Evolutionary conservation across 345 rosid genomes (phyloP).

Genomic region (Eutrema japonicum): DNA sequence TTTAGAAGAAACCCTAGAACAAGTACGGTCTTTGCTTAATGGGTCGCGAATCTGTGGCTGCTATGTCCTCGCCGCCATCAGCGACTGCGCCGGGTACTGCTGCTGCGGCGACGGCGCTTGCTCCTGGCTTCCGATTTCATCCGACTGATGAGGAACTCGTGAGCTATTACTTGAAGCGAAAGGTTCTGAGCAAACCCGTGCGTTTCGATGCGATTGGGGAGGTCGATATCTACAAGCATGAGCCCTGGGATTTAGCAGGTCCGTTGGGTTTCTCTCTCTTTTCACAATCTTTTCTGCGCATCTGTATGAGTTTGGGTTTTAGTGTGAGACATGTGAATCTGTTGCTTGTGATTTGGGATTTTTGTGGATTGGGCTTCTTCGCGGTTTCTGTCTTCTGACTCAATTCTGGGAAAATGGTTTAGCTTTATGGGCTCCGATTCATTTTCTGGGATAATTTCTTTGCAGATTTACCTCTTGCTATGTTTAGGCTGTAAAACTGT

Average conservation of each 20-base stretch:
- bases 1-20: conserved; percentile 31
- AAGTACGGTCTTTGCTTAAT: conserved; percentile 35
- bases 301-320: conserved; percentile 33
- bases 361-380: conserved; percentile 22
- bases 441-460: not conserved
- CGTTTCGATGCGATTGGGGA: conserved; percentile 76
- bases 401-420: conserved; percentile 19
- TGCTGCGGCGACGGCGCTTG: conserved; percentile 63
- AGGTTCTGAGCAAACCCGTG: conserved; percentile 71
- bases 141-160: conserved; percentile 92
- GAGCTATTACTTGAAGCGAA: conserved; percentile 83
- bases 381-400: not conserved
- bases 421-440: conserved; percentile 12
- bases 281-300: not conserved
- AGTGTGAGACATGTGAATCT: conserved; percentile 2
- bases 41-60: conserved; percentile 48
- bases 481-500: conserved; percentile 20
- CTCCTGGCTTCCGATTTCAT: conserved; percentile 95
- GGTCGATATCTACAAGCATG: conserved; percentile 87
- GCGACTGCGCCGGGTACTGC: conserved; percentile 32
- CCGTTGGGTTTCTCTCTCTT: not conserved
- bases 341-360: conserved; percentile 26
- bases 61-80: conserved; percentile 34
- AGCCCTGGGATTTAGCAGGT: conserved; percentile 93
- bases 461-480: conserved; percentile 17